Evolutionary conservation across 441 rosid genomes (phyloP), one percentile per base, ranked within the genome.

Genomic region (Croton setiger): DNA sequence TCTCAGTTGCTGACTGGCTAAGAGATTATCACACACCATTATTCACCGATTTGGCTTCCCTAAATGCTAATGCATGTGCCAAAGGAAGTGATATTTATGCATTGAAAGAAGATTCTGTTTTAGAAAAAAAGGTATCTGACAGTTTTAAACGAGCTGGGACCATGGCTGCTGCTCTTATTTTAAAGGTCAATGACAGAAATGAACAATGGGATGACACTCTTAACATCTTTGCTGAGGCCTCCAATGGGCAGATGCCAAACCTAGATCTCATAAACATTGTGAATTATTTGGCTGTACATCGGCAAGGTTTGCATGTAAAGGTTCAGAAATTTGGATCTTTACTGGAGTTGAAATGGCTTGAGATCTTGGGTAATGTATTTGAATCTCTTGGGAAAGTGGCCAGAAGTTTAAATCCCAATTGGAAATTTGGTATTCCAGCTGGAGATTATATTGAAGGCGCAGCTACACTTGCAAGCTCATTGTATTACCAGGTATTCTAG

Each of bases 241-340:
- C 99, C 37, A 92, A 94, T 79, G 99, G 96, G 59, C 99, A 88
- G 84, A 94, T 94, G 99, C 98, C 98, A 74, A 94, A 94, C 75
- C 88, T 94, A 55, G 98, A 94, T 71, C 90, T 94, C 68, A 84
- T 94, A 77, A 94, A 94, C 81, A 81, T 92, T 71, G 96, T 90
- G 71, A 88, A 86, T 79, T 90, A 90, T 84, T 77, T 94, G 74
- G 96, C 90, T 15, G 94, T 87, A 41, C 97, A 94, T 67, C 81
- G 94, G 83, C 96, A 88, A 83, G 97, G 97, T 15, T 86, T 88
- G 69, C 87, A 8, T 73, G 94, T 92, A 53, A 83, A 79, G 72
- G 87, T 88, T 74, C 86, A 86, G 83, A 92, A 88, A 74, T 64
- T 86, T 63, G 68, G 81, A 78, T 76, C 87, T 62, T 65, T 90